Percentiles rank a stretch among this genome's conserved stretches.
Evolutionary conservation across 2,329 filamentous ascomycete genomes (phyloP).

Genomic region (Claviceps sp.): DNA sequence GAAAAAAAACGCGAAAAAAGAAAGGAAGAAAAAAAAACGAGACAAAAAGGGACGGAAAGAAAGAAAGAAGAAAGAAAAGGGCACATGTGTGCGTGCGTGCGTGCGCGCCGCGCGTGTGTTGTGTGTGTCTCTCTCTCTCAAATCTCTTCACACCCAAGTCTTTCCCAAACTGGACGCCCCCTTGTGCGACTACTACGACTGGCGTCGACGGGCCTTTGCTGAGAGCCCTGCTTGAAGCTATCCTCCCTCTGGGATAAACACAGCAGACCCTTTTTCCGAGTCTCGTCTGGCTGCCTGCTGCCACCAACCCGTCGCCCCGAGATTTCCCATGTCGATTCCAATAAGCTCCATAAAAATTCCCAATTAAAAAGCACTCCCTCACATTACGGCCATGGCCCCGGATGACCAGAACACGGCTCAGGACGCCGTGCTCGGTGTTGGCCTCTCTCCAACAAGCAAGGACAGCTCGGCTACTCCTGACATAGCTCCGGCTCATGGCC

Average conservation of each 20-base stretch:
- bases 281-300: constrained; percentile 1
- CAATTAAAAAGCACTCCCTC: constrained; percentile 17
- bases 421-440: constrained; percentile 17
- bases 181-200: constrained; percentile 4
- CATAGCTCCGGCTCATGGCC: constrained; percentile 9
- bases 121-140: background rate
- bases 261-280: constrained; percentile 1
- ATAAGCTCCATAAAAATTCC: constrained; percentile 23
- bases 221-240: background rate
- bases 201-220: background rate
- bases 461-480: constrained; percentile 10
- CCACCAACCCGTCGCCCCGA: constrained; percentile 8
- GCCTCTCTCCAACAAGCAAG: constrained; percentile 11
- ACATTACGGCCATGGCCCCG: constrained; percentile 10
- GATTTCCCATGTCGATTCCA: constrained; percentile 15
- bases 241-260: constrained; percentile 1
- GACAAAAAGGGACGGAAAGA: background rate
- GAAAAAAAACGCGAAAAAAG: background rate
- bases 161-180: constrained; percentile 4
- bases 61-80: background rate
- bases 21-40: background rate
- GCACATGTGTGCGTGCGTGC: background rate
- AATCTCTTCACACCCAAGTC: constrained; percentile 2
- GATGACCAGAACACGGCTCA: constrained; percentile 18
- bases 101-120: background rate